Conservation (phyloP, 805 yeast genomes). For the Saccharomycopsis fermentans region DNA sequence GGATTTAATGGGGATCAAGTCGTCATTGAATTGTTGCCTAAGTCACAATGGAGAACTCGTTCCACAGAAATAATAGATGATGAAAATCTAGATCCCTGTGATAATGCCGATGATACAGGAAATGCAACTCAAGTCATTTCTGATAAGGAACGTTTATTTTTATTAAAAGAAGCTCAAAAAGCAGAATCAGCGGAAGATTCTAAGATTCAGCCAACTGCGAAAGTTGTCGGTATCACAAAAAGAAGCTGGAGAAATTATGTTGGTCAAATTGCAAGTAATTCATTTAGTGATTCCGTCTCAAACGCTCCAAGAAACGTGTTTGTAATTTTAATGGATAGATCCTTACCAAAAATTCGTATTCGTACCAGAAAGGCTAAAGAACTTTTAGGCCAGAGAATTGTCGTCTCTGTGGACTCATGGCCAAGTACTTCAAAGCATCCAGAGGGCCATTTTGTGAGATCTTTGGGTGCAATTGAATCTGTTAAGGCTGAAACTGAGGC, state of each 20-base stretch:
- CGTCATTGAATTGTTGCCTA: slow-evolving; percentile 80
- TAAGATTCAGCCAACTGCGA: slow-evolving; percentile 82
- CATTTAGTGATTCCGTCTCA: slow-evolving; percentile 47
- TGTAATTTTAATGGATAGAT: slow-evolving; percentile 80
- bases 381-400: slow-evolving; percentile 80
- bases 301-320: slow-evolving; percentile 71
- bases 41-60: slow-evolving; percentile 80
- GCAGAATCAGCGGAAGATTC: slow-evolving; percentile 41
- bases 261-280: slow-evolving; percentile 78
- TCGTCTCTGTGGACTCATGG: slow-evolving; percentile 91
- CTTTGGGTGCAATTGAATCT: slow-evolving; percentile 82
- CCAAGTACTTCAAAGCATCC: slow-evolving; percentile 75
- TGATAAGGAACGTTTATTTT: slow-evolving; percentile 59
- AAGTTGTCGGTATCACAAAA: slow-evolving; percentile 76
- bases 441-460: slow-evolving; percentile 87
- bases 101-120: slow-evolving; percentile 44
- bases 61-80: slow-evolving; percentile 74
- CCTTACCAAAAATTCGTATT: slow-evolving; percentile 78
- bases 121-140: slow-evolving; percentile 41
- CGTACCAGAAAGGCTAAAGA: slow-evolving; percentile 79
- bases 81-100: slow-evolving; percentile 48
- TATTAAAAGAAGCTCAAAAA: slow-evolving; percentile 67
- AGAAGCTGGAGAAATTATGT: slow-evolving; percentile 96
- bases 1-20: slow-evolving; percentile 89
- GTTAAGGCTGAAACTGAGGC: slow-evolving; percentile 97